These are phyloP conservation scores for Thalassiosira hispida DNA, from an alignment of 352 stramenopile genomes.

Conservation along the genomic window DNA sequence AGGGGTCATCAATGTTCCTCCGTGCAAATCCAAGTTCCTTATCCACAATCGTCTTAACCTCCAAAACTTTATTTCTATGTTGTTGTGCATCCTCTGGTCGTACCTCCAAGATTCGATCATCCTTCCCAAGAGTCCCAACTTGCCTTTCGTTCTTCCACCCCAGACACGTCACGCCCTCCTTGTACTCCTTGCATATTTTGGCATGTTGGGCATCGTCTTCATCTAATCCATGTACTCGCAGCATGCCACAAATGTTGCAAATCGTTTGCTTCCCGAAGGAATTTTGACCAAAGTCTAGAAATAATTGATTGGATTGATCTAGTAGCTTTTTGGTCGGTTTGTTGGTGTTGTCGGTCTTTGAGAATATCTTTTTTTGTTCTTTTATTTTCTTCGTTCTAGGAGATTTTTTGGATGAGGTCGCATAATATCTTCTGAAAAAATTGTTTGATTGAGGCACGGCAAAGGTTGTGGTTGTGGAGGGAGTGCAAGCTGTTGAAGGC, in stretches of 20 bases:
- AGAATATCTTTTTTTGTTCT: neutral
- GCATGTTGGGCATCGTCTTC: slow-evolving; percentile 64
- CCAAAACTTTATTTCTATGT: slow-evolving; percentile 47
- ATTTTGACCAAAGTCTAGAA: slow-evolving; percentile 74
- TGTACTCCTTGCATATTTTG: slow-evolving; percentile 59
- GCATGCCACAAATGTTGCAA: slow-evolving; percentile 69
- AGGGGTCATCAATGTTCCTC: neutral
- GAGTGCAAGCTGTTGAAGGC: neutral
- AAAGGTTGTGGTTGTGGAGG: neutral
- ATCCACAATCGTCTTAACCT: slow-evolving; percentile 60
- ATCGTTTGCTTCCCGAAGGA: slow-evolving; percentile 66
- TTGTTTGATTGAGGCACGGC: slow-evolving; percentile 6
- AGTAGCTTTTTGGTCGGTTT: slow-evolving; percentile 9
- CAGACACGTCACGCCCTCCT: slow-evolving; percentile 56
- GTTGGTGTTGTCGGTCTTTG: neutral
- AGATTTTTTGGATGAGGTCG: slow-evolving; percentile 2
- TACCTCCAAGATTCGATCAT: slow-evolving; percentile 47
- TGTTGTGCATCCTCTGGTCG: slow-evolving; percentile 42
- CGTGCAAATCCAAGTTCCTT: slow-evolving; percentile 61
- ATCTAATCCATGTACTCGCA: slow-evolving; percentile 64
- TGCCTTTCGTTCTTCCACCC: slow-evolving; percentile 41
- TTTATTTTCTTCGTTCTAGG: neutral
- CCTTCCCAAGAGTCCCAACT: neutral
- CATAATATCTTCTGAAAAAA: slow-evolving; percentile 26
- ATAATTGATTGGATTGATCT: slow-evolving; percentile 62